phyloP scores from a whole-genome alignment of 106 monocot species.

The Apostasia ramifera region DNA sequence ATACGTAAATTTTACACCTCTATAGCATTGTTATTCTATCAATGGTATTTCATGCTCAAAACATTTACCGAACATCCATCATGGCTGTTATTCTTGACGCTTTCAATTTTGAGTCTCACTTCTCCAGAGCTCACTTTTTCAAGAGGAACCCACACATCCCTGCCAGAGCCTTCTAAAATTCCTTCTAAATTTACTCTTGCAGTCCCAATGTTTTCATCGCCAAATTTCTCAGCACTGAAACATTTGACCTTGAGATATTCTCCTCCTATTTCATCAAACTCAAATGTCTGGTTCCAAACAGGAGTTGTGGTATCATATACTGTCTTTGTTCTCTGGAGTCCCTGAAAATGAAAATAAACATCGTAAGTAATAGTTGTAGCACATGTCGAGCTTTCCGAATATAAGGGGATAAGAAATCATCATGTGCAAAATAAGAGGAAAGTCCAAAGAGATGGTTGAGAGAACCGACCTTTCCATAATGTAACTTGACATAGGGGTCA shows the following conservation, averaged over 20 bases:
- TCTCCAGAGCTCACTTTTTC: slow-evolving; percentile 86
- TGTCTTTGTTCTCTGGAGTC: slow-evolving; percentile 57
- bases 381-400: background rate
- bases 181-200: slow-evolving; percentile 78
- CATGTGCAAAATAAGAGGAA: background rate
- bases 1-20: background rate
- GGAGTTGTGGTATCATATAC: slow-evolving; percentile 47
- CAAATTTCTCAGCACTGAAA: slow-evolving; percentile 61
- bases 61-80: slow-evolving; percentile 27
- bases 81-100: slow-evolving; percentile 37
- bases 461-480: slow-evolving; percentile 80
- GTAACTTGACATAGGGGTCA: slow-evolving; percentile 77
- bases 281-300: slow-evolving; percentile 67
- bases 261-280: slow-evolving; percentile 78
- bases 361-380: background rate
- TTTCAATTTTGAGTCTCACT: slow-evolving; percentile 70
- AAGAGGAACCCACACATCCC: slow-evolving; percentile 83
- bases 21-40: background rate
- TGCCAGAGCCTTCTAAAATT: slow-evolving; percentile 47
- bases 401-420: background rate
- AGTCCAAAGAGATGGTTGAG: background rate
- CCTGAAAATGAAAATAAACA: slow-evolving; percentile 29
- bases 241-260: slow-evolving; percentile 90
- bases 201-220: slow-evolving; percentile 78
- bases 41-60: background rate